Base-by-base conservation (phyloP, 1,284 basidiomycete genomes). In the Rhodotorula sp. region DNA sequence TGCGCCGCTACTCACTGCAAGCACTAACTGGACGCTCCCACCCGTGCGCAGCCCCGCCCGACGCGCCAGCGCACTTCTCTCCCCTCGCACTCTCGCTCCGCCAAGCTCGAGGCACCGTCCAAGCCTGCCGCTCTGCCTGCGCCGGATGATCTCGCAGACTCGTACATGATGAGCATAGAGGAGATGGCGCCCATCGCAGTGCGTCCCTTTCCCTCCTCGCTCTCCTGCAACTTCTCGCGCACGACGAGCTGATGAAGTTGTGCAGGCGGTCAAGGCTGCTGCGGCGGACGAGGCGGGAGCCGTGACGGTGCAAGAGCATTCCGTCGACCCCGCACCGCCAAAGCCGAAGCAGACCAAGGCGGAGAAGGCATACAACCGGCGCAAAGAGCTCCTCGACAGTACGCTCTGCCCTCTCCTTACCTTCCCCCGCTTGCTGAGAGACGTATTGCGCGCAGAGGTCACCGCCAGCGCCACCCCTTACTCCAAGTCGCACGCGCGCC, bases 401-500 rank as follows among this genome's bases (percentile, higher is more conserved):
- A 37, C 54, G 74, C 63, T 6, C 22, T 8, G 9, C 19, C 9
- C 53, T 9, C 64, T 54, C 83, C 79, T 27, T 39, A 46, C 46
- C 64, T 79, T 50, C 17, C 61, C 70, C 48, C n/a, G 7, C n/a
- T 3, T 12, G 10, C 34, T 46, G 50, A 62, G 22, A 7, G 4
- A 0, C 21, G 1, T 22, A 17, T 32, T 1, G 22, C 13, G n/a
- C 21, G 50, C 75, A 91, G 90, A 87, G 57, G 81, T 91, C 60
- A 86, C 85, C 71, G 81, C 84, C 3, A 83, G 84, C 6, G 81
- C 82, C 48, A 83, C 84, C 0, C 88, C 88, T 3, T 89, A 91
- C 80, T 92, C 91, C 0, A 91, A 90, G 80, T 90, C 89, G 12
- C 89, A 91, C 78, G 83, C 82, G 44, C 86, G 89, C 39, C 86